phyloP scores from a whole-genome alignment of 2,329 filamentous ascomycete species.

The Aureobasidium subglaciale region DNA sequence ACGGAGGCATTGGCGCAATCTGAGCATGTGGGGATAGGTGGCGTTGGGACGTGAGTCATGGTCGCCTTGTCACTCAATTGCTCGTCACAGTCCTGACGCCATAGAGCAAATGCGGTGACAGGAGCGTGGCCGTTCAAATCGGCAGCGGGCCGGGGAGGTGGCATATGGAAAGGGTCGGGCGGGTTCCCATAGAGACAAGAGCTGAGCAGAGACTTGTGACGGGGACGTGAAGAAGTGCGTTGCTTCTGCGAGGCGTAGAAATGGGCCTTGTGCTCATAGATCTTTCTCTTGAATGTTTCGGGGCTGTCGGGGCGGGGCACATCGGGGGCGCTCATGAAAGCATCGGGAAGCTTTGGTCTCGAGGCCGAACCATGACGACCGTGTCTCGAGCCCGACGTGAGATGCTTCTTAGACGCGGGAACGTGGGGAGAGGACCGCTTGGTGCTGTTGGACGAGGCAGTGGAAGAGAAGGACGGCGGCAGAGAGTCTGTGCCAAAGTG shows the following conservation, averaged over 20 bases:
- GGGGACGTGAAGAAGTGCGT: not conserved
- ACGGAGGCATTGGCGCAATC: not conserved
- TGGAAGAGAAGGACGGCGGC: not conserved
- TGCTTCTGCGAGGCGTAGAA: conserved; percentile 6
- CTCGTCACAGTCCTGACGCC: conserved; percentile 8
- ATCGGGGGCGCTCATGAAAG: conserved; percentile 1
- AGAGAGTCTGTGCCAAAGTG: not conserved
- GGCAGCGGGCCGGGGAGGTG: not conserved
- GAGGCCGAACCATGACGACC: not conserved
- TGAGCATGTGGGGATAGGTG: not conserved
- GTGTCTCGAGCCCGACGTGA: not conserved
- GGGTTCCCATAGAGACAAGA: not conserved
- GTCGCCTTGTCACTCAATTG: not conserved
- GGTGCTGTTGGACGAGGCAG: not conserved
- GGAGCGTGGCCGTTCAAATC: not conserved
- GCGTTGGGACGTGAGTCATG: conserved; percentile 1
- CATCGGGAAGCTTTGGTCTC: not conserved
- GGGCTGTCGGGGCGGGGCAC: not conserved
- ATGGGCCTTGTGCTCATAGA: conserved; percentile 4
- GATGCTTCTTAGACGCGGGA: conserved; percentile 3
- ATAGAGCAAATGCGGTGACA: not conserved
- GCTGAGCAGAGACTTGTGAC: conserved; percentile 4
- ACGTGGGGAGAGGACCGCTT: not conserved
- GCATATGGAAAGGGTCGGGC: not conserved
- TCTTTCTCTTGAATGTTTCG: conserved; percentile 5